Conservation (phyloP, 2,329 filamentous ascomycete species). For the Aschersonia sp. region DNA sequence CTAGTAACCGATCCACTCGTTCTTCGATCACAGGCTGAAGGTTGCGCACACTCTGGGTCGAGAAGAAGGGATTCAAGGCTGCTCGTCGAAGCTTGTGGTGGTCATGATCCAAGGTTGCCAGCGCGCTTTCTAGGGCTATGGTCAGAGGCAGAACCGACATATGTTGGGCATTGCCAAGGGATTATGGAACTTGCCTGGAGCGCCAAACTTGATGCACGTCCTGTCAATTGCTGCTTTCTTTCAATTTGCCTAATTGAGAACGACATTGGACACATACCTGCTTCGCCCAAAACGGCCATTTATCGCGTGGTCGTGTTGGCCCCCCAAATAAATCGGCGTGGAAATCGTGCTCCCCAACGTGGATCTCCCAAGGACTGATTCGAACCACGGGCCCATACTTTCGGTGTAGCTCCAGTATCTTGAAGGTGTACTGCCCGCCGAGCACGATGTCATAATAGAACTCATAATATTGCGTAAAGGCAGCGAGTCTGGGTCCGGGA, state of each 20-base stretch:
- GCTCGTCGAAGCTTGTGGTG: conserved; percentile 18
- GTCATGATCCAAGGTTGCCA: conserved; percentile 20
- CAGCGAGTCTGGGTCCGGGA: conserved; percentile 23
- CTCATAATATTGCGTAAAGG: conserved; percentile 23
- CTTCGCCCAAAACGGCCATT: conserved; percentile 20
- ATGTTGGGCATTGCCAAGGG: not conserved
- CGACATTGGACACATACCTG: conserved; percentile 11
- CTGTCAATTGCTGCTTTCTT: not conserved
- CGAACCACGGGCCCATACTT: conserved; percentile 25
- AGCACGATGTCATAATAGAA: conserved; percentile 28
- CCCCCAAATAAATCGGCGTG: conserved; percentile 23
- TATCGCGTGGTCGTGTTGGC: conserved; percentile 15
- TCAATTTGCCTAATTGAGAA: not conserved
- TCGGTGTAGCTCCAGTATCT: conserved; percentile 25
- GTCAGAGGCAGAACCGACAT: conserved; percentile 1
- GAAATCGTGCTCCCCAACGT: conserved; percentile 22
- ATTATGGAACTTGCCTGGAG: conserved; percentile 12
- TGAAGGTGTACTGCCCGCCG: conserved; percentile 25
- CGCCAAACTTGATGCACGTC: conserved; percentile 13
- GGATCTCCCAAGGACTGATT: conserved; percentile 24
- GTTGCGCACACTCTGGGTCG: conserved; percentile 20
- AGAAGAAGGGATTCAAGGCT: conserved; percentile 22
- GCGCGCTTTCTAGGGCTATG: conserved; percentile 13
- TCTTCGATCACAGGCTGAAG: conserved; percentile 22
- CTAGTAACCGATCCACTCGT: conserved; percentile 17